These are phyloP conservation scores for Cercospora zeae-maydis DNA, from an alignment of 2,329 filamentous ascomycete species.

Conservation along the genomic window DNA sequence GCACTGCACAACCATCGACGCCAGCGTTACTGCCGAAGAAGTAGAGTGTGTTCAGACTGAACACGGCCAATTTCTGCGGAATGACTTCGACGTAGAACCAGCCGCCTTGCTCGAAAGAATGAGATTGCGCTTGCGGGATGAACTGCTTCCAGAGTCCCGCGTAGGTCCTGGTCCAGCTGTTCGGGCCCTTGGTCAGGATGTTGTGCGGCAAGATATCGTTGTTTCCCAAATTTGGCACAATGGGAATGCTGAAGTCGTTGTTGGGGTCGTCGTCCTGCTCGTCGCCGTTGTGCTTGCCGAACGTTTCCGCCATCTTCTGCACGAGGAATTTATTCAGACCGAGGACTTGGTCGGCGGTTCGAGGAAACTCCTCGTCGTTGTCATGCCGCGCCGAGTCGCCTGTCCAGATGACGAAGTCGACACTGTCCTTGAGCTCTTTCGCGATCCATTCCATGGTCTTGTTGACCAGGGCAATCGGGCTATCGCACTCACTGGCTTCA, in stretches of 20 bases:
- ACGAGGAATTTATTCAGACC: slow-evolving; percentile 72
- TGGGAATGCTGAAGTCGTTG: slow-evolving; percentile 66
- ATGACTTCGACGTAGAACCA: slow-evolving; percentile 96
- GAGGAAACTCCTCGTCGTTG: slow-evolving; percentile 57
- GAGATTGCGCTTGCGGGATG: slow-evolving; percentile 86
- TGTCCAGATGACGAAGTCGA: slow-evolving; percentile 42
- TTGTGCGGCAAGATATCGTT: slow-evolving; percentile 98
- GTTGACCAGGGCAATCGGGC: slow-evolving; percentile 74
- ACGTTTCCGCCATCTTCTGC: slow-evolving; percentile 70
- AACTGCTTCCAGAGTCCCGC: slow-evolving; percentile 76
- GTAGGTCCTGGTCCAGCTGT: slow-evolving; percentile 77
- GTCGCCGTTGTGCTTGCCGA: slow-evolving; percentile 55
- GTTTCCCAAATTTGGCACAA: slow-evolving; percentile 90
- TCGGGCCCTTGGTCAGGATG: slow-evolving; percentile 80
- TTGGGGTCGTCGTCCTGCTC: slow-evolving; percentile 48
- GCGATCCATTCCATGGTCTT: slow-evolving; percentile 88
- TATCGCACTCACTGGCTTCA: slow-evolving; percentile 84
- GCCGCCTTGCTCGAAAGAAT: slow-evolving; percentile 85
- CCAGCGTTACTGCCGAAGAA: slow-evolving; percentile 91
- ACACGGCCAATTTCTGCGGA: slow-evolving; percentile 76
- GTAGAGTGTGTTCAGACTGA: slow-evolving; percentile 87
- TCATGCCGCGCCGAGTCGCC: slow-evolving; percentile 42
- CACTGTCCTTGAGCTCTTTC: slow-evolving; percentile 36
- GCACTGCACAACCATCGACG: slow-evolving; percentile 80
- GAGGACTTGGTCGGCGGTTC: slow-evolving; percentile 71